phyloP scores from a whole-genome alignment of 495 filamentous ascomycete genomes.

The Antarctomyces pellizariae region DNA sequence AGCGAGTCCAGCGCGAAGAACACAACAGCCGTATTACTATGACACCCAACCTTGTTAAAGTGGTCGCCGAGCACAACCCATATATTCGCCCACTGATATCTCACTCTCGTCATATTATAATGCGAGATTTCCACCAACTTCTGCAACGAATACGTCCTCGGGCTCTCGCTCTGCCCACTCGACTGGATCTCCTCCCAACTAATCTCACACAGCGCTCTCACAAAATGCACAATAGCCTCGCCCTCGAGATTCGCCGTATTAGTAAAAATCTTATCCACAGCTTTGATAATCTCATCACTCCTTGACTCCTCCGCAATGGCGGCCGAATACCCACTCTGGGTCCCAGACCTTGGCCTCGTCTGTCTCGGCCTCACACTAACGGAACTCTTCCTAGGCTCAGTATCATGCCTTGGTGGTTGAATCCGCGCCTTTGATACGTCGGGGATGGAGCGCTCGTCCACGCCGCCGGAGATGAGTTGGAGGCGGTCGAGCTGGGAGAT shows the following conservation, averaged over 20 bases:
- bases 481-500: slow-evolving; percentile 90
- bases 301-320: slow-evolving; percentile 82
- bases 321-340: slow-evolving; percentile 43
- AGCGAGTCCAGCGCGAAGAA: slow-evolving; percentile 93
- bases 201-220: slow-evolving; percentile 76
- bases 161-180: slow-evolving; percentile 82
- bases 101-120: slow-evolving; percentile 97
- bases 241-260: slow-evolving; percentile 83
- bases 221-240: slow-evolving; percentile 94
- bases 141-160: slow-evolving; percentile 86
- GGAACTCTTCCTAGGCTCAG: slow-evolving; percentile 39
- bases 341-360: slow-evolving; percentile 38
- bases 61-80: slow-evolving; percentile 92
- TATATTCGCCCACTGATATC: slow-evolving; percentile 94
- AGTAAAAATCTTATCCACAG: slow-evolving; percentile 87
- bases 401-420: slow-evolving; percentile 27
- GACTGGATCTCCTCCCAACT: slow-evolving; percentile 98
- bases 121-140: slow-evolving; percentile 97
- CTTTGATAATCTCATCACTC: slow-evolving; percentile 76
- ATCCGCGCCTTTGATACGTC: slow-evolving; percentile 76
- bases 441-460: slow-evolving; percentile 76
- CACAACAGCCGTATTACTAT: slow-evolving; percentile 82
- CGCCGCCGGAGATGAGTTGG: slow-evolving; percentile 81
- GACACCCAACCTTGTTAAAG: slow-evolving; percentile 93
- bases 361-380: slow-evolving; percentile 31